Evolutionary conservation across 768 basidiomycete species (phyloP), one percentile per base, ranked within the genome.

Genomic region (Panellus pusillus): DNA sequence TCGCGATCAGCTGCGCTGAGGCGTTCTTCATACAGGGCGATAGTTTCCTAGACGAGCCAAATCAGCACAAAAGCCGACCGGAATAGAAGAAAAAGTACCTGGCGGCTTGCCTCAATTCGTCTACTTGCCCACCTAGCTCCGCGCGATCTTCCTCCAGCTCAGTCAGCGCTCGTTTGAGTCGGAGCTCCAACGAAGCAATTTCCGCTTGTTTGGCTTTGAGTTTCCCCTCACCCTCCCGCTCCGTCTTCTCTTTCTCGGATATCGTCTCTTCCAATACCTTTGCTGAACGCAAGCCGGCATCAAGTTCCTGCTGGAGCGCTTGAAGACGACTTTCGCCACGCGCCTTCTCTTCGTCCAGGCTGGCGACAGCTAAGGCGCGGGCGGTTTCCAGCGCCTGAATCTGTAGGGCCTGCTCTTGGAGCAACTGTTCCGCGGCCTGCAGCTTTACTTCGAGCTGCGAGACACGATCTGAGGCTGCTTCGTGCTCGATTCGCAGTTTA

Each of bases 1-100:
- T 81, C 79, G 13, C 75, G 74, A 62, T 94, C 89, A 18, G 83
- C 79, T 1, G 76, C 77, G 52, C 82, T 87, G 6, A 96, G 74
- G 35, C 87, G 83, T 65, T 94, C 92, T 72, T 99, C 96, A 65
- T 98, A 98, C 11, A 97, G 77, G 17, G 91, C 91, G 54, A 97
- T 97, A 0, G 94, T 93, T 83, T 93, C 92, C 91, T 94, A 64
- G 24, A 24, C 24, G 24, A 24, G 24, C 24, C 6, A 6, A 24
- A 24, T 24, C 6, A 24, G 24, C 6, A 24, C 1, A 24, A 18
- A 44, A 42, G 44, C 47, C 44, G 12, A 24, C 24, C 24, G 6
- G 24, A 52, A 49, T 57, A 19, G 61, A 50, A 11, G 12, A 18
- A 12, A 51, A 13, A 28, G 61, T 64, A 91, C 92, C 77, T 95